Evolutionary conservation across 805 yeast species (phyloP), one percentile per base, ranked within the genome.

Genomic region (Cyberlindnera euphorbiiphila): DNA sequence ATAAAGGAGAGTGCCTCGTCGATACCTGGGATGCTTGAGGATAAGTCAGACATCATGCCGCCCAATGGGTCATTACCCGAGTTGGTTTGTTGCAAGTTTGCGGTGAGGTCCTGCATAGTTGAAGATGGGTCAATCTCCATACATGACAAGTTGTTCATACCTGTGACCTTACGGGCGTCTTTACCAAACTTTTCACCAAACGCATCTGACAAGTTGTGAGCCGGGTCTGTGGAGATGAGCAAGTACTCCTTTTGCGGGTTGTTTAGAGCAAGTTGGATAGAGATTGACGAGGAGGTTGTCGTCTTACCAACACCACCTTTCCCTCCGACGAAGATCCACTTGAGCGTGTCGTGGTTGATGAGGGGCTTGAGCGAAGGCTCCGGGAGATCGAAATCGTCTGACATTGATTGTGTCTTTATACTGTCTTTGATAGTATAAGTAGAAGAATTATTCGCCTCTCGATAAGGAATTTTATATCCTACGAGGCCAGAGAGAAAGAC

Each of bases 261-360:
- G 40, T 74, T 69, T 44, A 84, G 64, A 13, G 98, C 97, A 60
- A 93, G 74, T 65, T 93, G 98, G 46, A 89, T 82, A 16, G 99
- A 95, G 50, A 93, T 74, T 17, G 97, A 88, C 32, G 96, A 89
- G 1, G 98, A 91, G 4, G 97, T 85, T 18, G 98, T 93, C 46
- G 99, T 93, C 62, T 93, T 93, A 55, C 99, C 99, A 20, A 93
- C 99, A 65, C 99, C 99, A 62, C 99, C 99, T 69, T 93, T 93
- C 51, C 99, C 99, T 49, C 99, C 99, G 29, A 91, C 98, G 56
- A 93, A 93, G 46, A 93, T 82, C 99, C 99, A 93, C 57, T 85
- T 85, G 57, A 93, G 74, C 10, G 83, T 63, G 27, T 78, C 64
- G 19, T 82, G 85, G 44, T 74, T 79, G 36, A 84, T 67, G 37